Evolutionary conservation across 192 early-diverging fungal genomes (phyloP).

Genomic region (Dispira parvispora): DNA sequence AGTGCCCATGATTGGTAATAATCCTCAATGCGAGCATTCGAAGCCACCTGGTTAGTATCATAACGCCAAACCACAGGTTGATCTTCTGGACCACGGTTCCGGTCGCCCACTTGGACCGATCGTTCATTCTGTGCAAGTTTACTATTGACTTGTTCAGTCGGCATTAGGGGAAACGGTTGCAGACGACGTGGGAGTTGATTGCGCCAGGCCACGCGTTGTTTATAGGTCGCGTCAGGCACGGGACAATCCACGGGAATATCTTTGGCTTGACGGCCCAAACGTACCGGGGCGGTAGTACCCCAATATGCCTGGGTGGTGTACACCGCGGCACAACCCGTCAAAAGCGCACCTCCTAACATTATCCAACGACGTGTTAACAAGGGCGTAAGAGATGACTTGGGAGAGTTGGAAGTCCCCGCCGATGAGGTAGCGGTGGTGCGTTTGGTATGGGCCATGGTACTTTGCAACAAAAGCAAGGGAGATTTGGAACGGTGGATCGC

Average conservation of each 20-base stretch:
- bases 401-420: too few species aligned
- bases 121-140: not conserved
- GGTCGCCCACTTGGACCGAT: not conserved
- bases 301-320: not conserved
- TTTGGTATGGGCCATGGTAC: too few species aligned
- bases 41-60: conserved; percentile 27
- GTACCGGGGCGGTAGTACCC: not conserved
- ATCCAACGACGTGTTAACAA: too few species aligned
- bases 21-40: conserved; percentile 27
- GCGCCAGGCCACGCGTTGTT: conserved; percentile 1
- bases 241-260: not conserved
- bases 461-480: too few species aligned
- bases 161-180: not conserved
- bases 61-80: not conserved
- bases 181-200: not conserved
- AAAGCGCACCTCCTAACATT: not conserved
- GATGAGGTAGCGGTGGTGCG: too few species aligned
- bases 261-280: not conserved
- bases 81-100: not conserved
- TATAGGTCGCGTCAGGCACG: not conserved
- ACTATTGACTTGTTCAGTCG: not conserved
- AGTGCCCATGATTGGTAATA: conserved; percentile 19
- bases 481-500: too few species aligned
- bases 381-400: too few species aligned
- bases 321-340: not conserved